Base-by-base conservation (phyloP, 2,329 filamentous ascomycete genomes). In the Diaporthe helianthi region DNA sequence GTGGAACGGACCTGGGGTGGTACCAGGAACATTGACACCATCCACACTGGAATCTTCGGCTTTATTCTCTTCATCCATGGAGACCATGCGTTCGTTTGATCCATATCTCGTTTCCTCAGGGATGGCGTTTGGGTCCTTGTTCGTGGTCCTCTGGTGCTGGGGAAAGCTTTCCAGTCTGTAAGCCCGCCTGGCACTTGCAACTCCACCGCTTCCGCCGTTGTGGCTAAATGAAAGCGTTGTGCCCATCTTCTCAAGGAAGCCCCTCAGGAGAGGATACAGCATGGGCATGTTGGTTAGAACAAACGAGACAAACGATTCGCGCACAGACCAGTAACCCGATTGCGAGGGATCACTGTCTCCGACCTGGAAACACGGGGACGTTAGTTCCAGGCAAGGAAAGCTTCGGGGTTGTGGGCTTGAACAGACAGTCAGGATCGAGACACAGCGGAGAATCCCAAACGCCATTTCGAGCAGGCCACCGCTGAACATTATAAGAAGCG, bases 381-480 rank as follows among this genome's bases (percentile, higher is more conserved):
- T 63, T 13, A 68, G 58, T 24, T 29, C 29, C 5, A 19, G 13
- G 17, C 24, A 13, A 17, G 15, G 3, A 22, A 44, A 1, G 67
- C 61, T 68, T 73, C 33, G 69, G 36, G 22, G 64, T 33, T 29
- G 33, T n/a, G 24, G 13, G 38, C 49, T 3, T 24, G n/a, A 54
- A 46, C 22, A 54, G 58, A 77, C 75, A 15, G 78, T 82, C 22
- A 85, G 73, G 46, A 85, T 84, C 22, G 83, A 76, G 1, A 83
- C 81, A 55, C 81, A 84, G 65, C 85, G 82, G 10, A 87, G 75
- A 68, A 85, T 83, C 1, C 84, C 84, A 36, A 82, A 83, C 19
- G 82, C 79, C 78, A 85, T 85, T 65, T 85, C 82, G 69, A 86
- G 82, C 12, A 84, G 75, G 3, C 83, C 84, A 38, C 84, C 84